Percentiles rank a stretch among this genome's conserved stretches.
phyloP scores from a whole-genome alignment of 257 asterid genomes.

The Capsicum rhomboideum region DNA sequence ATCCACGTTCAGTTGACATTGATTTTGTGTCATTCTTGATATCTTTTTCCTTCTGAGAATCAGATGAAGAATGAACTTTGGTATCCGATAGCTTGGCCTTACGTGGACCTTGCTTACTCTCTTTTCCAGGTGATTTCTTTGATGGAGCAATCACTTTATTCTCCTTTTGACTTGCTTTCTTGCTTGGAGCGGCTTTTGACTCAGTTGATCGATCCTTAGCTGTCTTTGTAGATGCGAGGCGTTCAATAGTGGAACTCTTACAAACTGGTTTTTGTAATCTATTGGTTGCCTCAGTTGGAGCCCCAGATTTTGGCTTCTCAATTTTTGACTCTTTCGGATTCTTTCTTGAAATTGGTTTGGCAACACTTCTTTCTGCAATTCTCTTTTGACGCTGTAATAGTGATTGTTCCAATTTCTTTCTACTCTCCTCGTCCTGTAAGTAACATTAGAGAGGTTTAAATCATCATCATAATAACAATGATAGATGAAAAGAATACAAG shows the following conservation, averaged over 20 bases:
- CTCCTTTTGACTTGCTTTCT: conserved; percentile 26
- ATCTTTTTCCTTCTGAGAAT: conserved; percentile 5
- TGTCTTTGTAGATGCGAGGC: conserved; percentile 62
- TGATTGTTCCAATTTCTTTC: conserved; percentile 63
- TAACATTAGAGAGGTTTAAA: background rate
- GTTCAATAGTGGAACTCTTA: conserved; percentile 53
- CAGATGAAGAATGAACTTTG: conserved; percentile 17
- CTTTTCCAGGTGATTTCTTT: conserved; percentile 14
- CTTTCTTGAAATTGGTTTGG: conserved; percentile 21
- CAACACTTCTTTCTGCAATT: conserved; percentile 72
- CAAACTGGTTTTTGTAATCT: conserved; percentile 30
- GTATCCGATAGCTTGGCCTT: conserved; percentile 11
- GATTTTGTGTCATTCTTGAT: background rate
- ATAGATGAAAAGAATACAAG: background rate
- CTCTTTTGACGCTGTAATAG: conserved; percentile 58
- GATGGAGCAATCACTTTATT: conserved; percentile 2
- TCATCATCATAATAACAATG: background rate
- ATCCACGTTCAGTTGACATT: background rate
- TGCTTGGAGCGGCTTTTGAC: conserved; percentile 25
- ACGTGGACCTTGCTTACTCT: conserved; percentile 14
- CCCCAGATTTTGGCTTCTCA: conserved; percentile 25
- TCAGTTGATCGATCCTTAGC: conserved; percentile 27
- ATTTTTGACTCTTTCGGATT: conserved; percentile 24
- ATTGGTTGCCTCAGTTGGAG: conserved; percentile 26
- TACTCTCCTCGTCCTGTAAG: conserved; percentile 61